Percentiles rank a stretch among this genome's conserved stretches.
Conservation (phyloP, 2,329 filamentous ascomycete species). For the Fusarium sp. region DNA sequence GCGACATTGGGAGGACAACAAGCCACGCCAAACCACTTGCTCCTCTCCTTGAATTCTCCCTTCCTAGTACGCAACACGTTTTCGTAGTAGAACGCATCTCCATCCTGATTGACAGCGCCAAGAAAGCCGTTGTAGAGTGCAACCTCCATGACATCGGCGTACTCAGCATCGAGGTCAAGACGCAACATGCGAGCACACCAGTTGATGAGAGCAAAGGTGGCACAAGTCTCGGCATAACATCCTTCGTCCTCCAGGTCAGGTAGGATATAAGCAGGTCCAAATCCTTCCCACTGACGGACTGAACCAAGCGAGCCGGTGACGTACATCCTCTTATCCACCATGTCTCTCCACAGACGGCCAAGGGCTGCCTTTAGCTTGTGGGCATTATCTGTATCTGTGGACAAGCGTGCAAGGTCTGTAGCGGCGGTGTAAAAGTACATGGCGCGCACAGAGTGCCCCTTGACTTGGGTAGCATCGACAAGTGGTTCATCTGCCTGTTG, state of each 20-base stretch:
- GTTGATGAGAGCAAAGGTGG: constrained; percentile 5
- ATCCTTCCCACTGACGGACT: constrained; percentile 8
- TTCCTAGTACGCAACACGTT: neutral
- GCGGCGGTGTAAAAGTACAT: constrained; percentile 9
- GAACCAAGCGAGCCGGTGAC: constrained; percentile 2
- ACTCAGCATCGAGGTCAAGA: constrained; percentile 4
- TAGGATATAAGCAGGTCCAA: neutral
- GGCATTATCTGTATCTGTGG: neutral
- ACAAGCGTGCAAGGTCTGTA: neutral
- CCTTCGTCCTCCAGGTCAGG: neutral
- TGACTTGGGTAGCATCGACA: neutral
- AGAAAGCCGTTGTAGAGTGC: constrained; percentile 8
- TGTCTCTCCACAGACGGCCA: constrained; percentile 2
- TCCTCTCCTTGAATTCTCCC: constrained; percentile 1
- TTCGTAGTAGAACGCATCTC: constrained; percentile 5
- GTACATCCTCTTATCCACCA: constrained; percentile 12
- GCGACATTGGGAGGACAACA: constrained; percentile 13
- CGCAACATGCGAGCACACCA: neutral
- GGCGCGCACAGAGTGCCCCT: constrained; percentile 7
- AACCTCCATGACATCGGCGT: constrained; percentile 8
- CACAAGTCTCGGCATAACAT: constrained; percentile 13
- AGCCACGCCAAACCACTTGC: constrained; percentile 13
- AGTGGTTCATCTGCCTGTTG: constrained; percentile 4
- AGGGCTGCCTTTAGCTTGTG: neutral
- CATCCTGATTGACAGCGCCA: neutral